Base-by-base conservation (phyloP, 1,284 basidiomycete species). In the Pseudozyma sp. region DNA sequence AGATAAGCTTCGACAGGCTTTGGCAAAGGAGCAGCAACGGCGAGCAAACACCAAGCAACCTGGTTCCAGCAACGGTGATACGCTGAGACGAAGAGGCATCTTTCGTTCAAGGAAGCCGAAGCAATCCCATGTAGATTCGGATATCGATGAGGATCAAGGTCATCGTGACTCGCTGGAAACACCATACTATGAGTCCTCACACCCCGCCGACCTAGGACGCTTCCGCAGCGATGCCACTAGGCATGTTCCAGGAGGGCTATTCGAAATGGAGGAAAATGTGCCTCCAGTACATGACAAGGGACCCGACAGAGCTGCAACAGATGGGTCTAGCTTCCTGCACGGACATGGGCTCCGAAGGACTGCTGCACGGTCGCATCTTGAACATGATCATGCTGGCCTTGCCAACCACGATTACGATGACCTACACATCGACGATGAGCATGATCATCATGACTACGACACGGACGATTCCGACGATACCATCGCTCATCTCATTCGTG, bases 401-500 rank as follows among this genome's bases (percentile, higher is more conserved):
- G 53, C 49, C 8, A 36, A 21, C 7, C 38, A 56, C 44, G 19
- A 47, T 4, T 31, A 51, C 2, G 62, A 61, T 5, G 59, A 65
- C 5, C 4, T 45, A 9, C 44, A 62, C 2, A 13, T 52, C 12
- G 64, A 55, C 1, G 43, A 55, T 21, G 53, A 31, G 25, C 25
- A 40, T 13, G 36, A 51, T 11, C 52, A 45, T 10, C 58, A 50
- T 13, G 58, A 59, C 3, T 70, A 64, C 35, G 70, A 76, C 25
- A 72, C 74, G 19, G 70, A 69, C 43, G 65, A 59, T 13, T 76
- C 74, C 12, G 69, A 72, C 60, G 70, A 76, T 19, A 69, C 74
- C 13, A 58, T 76, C 11, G 59, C 58, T 0, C 69, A 72, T n/a
- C 38, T 72, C 13, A 62, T 72, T 13, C 59, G 65, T 7, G 69